phyloP scores from a whole-genome alignment of 306 rosid species.

The Carpinus viminea region DNA sequence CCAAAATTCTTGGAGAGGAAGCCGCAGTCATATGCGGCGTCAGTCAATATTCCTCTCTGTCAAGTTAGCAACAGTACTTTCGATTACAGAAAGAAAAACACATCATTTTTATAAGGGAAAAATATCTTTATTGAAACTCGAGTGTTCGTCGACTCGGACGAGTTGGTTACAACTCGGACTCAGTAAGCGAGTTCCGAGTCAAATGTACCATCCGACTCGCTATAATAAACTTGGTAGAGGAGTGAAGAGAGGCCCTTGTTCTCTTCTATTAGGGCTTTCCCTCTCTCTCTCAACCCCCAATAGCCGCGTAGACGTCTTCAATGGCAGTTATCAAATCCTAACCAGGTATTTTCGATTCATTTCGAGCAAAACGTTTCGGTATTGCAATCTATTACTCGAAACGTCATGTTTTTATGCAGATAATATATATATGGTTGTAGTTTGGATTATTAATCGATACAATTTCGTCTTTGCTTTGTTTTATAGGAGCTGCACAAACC shows the following conservation, averaged over 20 bases:
- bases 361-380: background rate
- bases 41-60: too few relatives aligned
- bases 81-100: background rate
- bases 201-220: slow-evolving; percentile 23
- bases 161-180: slow-evolving; percentile 28
- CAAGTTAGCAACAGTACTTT: too few relatives aligned
- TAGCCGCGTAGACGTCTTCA: slow-evolving; percentile 31
- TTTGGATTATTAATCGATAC: background rate
- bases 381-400: background rate
- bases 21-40: too few relatives aligned
- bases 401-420: background rate
- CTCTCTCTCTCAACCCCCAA: slow-evolving; percentile 10
- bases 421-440: too few relatives aligned
- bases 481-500: slow-evolving; percentile 40
- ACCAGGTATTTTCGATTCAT: slow-evolving; percentile 18
- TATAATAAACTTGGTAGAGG: slow-evolving; percentile 33
- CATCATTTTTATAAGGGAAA: background rate
- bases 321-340: slow-evolving; percentile 42
- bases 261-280: slow-evolving; percentile 41
- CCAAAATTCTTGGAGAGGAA: too few relatives aligned
- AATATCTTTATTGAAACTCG: background rate
- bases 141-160: slow-evolving; percentile 30
- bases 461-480: background rate
- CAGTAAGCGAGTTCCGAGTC: slow-evolving; percentile 37
- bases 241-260: slow-evolving; percentile 28